Conservation (phyloP, 768 basidiomycete species). For the Amanita subjunquillea region DNA sequence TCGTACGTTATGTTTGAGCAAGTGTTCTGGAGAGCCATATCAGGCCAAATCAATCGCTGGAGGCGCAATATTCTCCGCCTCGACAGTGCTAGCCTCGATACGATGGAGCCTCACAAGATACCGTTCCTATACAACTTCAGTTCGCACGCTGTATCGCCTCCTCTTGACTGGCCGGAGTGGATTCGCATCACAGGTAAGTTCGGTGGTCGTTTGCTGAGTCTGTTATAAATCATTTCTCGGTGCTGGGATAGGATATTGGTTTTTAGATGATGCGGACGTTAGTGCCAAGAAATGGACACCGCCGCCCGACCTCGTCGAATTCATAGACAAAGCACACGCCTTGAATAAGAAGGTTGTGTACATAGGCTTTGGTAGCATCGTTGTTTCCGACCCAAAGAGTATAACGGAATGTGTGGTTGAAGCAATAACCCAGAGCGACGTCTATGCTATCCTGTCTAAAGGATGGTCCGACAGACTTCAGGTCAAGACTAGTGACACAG, state of each 20-base stretch:
- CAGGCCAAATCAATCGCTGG: slow-evolving; percentile 95
- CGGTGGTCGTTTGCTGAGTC: background rate
- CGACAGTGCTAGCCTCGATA: slow-evolving; percentile 78
- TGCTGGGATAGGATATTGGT: slow-evolving; percentile 76
- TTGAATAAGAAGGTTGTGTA: slow-evolving; percentile 87
- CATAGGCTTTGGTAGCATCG: slow-evolving; percentile 96
- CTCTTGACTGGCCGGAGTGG: slow-evolving; percentile 99
- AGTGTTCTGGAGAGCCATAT: slow-evolving; percentile 92
- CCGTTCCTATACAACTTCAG: slow-evolving; percentile 98
- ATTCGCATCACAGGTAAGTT: slow-evolving; percentile 77
- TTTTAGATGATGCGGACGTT: slow-evolving; percentile 87
- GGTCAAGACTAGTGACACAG: slow-evolving; percentile 45
- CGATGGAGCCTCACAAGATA: slow-evolving; percentile 95
- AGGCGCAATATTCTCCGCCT: slow-evolving; percentile 68
- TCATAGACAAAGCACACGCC: slow-evolving; percentile 71
- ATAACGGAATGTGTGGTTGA: slow-evolving; percentile 92
- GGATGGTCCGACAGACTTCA: slow-evolving; percentile 94
- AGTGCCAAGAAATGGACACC: slow-evolving; percentile 85
- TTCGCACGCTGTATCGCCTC: slow-evolving; percentile 81
- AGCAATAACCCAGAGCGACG: slow-evolving; percentile 77
- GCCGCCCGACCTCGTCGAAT: slow-evolving; percentile 67
- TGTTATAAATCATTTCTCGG: background rate
- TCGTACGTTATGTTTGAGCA: slow-evolving; percentile 97
- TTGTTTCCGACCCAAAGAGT: slow-evolving; percentile 86
- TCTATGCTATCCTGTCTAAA: slow-evolving; percentile 90